Conservation (phyloP, 768 basidiomycete species). For the Ramaria rubella region DNA sequence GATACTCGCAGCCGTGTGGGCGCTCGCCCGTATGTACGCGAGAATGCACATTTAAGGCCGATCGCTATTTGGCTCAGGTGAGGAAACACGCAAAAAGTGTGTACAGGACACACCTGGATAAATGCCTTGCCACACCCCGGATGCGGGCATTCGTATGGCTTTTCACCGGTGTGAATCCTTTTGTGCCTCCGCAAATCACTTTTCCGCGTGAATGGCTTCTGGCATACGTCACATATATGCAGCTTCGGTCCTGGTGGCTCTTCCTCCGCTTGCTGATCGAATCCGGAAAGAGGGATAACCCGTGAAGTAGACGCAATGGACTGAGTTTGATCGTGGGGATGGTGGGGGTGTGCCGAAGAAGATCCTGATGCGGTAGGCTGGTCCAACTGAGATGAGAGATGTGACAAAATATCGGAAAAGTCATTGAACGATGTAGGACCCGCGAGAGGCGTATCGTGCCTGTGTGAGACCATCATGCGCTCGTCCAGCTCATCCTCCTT, state of each 20-base stretch:
- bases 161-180: conserved; percentile 86
- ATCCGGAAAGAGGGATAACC: conserved; percentile 4
- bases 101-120: conserved; percentile 61
- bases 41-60: conserved; percentile 81
- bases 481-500: conserved; percentile 28
- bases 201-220: conserved; percentile 74
- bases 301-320: conserved; percentile 6
- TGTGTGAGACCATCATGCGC: conserved; percentile 38
- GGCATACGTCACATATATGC: conserved; percentile 69
- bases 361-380: conserved; percentile 43
- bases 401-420: conserved; percentile 70
- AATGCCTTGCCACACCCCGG: conserved; percentile 82
- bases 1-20: conserved; percentile 86
- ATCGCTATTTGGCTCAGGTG: conserved; percentile 47
- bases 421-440: conserved; percentile 42
- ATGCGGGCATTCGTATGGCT: conserved; percentile 72
- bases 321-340: conserved; percentile 16
- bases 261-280: conserved; percentile 24
- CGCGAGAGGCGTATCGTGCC: conserved; percentile 33
- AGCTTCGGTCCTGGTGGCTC: conserved; percentile 42
- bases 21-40: conserved; percentile 92
- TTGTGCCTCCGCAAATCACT: conserved; percentile 82
- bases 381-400: conserved; percentile 66
- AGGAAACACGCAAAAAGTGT: background rate
- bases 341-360: conserved; percentile 44